Conservation (phyloP, 2,329 filamentous ascomycete species). For the Pyrenochaeta sp. region DNA sequence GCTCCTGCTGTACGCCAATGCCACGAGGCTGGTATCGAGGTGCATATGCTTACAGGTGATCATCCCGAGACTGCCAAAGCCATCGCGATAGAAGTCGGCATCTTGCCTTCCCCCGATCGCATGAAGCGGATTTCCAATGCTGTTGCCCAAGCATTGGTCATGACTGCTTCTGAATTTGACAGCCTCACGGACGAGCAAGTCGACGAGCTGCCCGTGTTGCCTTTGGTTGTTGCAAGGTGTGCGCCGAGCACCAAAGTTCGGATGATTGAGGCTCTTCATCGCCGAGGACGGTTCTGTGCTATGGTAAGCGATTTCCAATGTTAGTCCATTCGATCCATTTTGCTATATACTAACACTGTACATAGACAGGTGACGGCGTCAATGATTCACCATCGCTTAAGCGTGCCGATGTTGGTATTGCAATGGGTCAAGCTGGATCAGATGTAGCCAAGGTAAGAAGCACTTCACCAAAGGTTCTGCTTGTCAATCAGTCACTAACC, state of each 20-base stretch:
- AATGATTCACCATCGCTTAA: constrained; percentile 86
- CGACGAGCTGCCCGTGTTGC: constrained; percentile 75
- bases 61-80: constrained; percentile 57
- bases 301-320: constrained; percentile 60
- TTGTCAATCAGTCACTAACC: not conserved
- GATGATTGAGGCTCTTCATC: constrained; percentile 88
- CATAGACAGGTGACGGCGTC: constrained; percentile 78
- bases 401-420: constrained; percentile 84
- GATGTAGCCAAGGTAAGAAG: constrained; percentile 74
- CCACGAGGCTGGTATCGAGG: constrained; percentile 56
- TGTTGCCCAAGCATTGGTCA: constrained; percentile 44
- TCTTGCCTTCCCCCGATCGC: constrained; percentile 44
- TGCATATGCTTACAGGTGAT: constrained; percentile 60
- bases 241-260: constrained; percentile 87
- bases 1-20: constrained; percentile 60
- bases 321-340: not conserved
- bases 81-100: constrained; percentile 58
- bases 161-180: constrained; percentile 72
- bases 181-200: constrained; percentile 78
- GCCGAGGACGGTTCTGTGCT: constrained; percentile 77
- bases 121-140: constrained; percentile 37
- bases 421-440: constrained; percentile 82
- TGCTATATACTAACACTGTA: constrained; percentile 4
- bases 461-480: not conserved
- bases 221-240: constrained; percentile 83